These are phyloP conservation scores for Rhinocladiella mackenziei DNA, from an alignment of 2,329 filamentous ascomycete genomes.

Conservation along the genomic window DNA sequence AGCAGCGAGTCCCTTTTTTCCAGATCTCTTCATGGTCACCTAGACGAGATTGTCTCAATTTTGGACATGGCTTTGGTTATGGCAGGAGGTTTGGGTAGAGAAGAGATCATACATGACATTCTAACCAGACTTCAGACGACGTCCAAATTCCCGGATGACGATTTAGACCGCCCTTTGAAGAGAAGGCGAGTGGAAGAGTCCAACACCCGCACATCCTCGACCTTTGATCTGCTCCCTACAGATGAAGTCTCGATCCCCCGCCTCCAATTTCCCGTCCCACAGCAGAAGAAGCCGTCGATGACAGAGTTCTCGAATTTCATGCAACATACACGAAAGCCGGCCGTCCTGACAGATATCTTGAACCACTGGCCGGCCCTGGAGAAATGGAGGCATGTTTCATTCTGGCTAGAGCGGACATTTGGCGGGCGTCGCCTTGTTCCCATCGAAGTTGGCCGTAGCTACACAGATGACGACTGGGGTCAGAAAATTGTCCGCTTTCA, in stretches of 20 bases:
- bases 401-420: slow-evolving; percentile 71
- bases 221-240: slow-evolving; percentile 5
- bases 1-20: background rate
- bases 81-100: slow-evolving; percentile 60
- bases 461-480: slow-evolving; percentile 79
- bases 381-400: slow-evolving; percentile 69
- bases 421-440: slow-evolving; percentile 76
- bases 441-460: slow-evolving; percentile 79
- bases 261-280: slow-evolving; percentile 39
- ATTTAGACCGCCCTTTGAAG: slow-evolving; percentile 11
- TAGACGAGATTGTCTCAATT: slow-evolving; percentile 58
- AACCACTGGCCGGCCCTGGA: slow-evolving; percentile 73
- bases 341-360: slow-evolving; percentile 66
- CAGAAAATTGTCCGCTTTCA: slow-evolving; percentile 74
- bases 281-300: slow-evolving; percentile 49
- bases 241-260: slow-evolving; percentile 31
- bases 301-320: slow-evolving; percentile 61
- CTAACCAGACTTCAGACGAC: slow-evolving; percentile 8
- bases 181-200: slow-evolving; percentile 2
- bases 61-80: slow-evolving; percentile 76
- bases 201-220: background rate
- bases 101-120: slow-evolving; percentile 38
- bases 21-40: slow-evolving; percentile 6
- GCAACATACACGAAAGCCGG: slow-evolving; percentile 48
- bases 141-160: background rate